These are phyloP conservation scores for Platanthera zijinensis DNA, from an alignment of 106 monocot species.

Conservation along the genomic window DNA sequence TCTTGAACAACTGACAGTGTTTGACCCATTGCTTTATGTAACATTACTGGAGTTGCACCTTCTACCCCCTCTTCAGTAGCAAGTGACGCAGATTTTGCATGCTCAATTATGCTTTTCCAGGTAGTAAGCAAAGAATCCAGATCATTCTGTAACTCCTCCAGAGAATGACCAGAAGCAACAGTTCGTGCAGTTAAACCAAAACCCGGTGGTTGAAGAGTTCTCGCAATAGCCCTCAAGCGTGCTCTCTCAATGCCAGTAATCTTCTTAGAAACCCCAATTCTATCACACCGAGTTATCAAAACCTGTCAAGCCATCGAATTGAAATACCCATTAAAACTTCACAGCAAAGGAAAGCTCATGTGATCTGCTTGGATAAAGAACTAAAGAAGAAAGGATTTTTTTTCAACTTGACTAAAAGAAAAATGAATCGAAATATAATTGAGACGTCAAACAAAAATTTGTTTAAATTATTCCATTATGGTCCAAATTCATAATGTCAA, in stretches of 20 bases:
- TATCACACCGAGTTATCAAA: conserved; percentile 53
- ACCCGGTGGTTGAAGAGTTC: conserved; percentile 61
- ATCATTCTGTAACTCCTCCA: conserved; percentile 89
- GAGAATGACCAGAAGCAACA: conserved; percentile 79
- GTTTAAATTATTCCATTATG: background rate
- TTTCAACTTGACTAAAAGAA: too few species aligned
- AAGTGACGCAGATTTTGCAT: conserved; percentile 88
- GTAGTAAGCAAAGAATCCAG: conserved; percentile 67
- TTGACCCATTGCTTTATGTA: conserved; percentile 92
- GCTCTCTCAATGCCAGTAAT: conserved; percentile 72
- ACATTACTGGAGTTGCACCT: conserved; percentile 78
- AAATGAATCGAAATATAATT: background rate
- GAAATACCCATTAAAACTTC: background rate
- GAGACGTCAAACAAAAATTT: background rate
- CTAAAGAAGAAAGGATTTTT: background rate
- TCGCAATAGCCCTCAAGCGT: conserved; percentile 74
- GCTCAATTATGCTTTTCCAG: conserved; percentile 84
- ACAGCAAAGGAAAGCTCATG: background rate
- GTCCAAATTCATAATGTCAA: background rate
- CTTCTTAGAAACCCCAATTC: conserved; percentile 90
- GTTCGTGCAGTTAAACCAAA: conserved; percentile 87
- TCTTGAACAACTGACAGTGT: conserved; percentile 89
- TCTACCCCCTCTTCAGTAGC: conserved; percentile 86
- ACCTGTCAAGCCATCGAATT: conserved; percentile 41
- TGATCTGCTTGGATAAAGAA: background rate